These are phyloP conservation scores for Tirmania nivea DNA, from an alignment of 495 filamentous ascomycete genomes.

Conservation along the genomic window DNA sequence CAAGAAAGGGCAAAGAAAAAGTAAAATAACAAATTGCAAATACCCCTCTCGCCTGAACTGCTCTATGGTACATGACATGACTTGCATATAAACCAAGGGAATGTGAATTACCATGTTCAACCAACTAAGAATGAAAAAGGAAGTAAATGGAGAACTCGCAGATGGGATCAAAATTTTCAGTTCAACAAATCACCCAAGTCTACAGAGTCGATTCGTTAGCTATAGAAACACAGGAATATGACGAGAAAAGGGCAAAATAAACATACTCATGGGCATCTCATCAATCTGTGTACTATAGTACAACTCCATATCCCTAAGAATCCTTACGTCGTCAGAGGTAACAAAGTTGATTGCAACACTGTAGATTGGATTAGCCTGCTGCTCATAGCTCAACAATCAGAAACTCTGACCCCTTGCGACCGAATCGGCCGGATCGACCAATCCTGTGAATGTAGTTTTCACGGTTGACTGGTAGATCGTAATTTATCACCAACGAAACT, in stretches of 20 bases:
- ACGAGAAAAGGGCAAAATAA: neutral
- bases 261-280: conserved; percentile 36
- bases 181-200: neutral
- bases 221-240: neutral
- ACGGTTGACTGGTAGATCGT: conserved; percentile 92
- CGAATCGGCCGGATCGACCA: conserved; percentile 95
- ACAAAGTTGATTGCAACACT: conserved; percentile 99
- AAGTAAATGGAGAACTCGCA: neutral
- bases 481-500: conserved; percentile 98
- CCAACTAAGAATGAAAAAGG: neutral
- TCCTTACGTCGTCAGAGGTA: conserved; percentile 92
- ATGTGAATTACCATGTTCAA: neutral
- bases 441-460: conserved; percentile 99
- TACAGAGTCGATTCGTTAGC: conserved; percentile 18
- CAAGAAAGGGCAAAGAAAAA: neutral
- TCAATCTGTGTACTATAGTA: conserved; percentile 44
- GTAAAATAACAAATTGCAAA: neutral
- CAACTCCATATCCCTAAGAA: conserved; percentile 87
- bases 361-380: neutral
- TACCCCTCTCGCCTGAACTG: neutral
- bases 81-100: neutral
- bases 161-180: neutral
- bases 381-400: neutral
- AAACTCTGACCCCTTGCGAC: conserved; percentile 46
- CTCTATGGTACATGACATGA: neutral